Conservation (phyloP, 129 eudicot species). For the Tanacetum coccineum region DNA sequence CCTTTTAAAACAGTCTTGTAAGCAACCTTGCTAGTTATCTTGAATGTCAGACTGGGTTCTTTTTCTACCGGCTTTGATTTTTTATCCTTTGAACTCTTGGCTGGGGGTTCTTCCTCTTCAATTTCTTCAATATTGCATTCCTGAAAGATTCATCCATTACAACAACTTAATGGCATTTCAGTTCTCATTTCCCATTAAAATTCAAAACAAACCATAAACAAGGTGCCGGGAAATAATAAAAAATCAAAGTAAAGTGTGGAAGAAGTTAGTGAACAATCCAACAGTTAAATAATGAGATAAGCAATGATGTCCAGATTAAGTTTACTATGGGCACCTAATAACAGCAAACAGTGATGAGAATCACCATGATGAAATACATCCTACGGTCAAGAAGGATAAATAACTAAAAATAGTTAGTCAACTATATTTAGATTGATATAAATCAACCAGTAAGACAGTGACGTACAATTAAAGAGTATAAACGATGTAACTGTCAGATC, state of each 20-base stretch:
- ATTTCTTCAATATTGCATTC: constrained; percentile 86
- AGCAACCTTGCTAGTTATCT: constrained; percentile 85
- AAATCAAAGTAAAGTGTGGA: too few species aligned
- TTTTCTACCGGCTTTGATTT: constrained; percentile 73
- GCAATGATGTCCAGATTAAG: too few species aligned
- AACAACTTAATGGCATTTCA: not conserved
- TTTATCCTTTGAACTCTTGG: constrained; percentile 95
- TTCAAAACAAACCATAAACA: not conserved
- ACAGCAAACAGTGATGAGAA: not conserved
- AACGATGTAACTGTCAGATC: not conserved
- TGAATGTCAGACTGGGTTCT: constrained; percentile 73
- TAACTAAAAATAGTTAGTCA: not conserved
- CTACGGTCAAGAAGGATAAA: not conserved
- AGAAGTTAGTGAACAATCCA: not conserved
- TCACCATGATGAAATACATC: not conserved
- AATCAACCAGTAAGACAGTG: not conserved
- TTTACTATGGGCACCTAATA: not conserved
- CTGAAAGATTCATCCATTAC: constrained; percentile 30
- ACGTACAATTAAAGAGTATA: not conserved
- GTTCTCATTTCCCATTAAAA: not conserved
- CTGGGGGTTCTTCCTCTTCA: constrained; percentile 84
- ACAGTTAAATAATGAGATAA: not conserved
- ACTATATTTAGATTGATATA: not conserved
- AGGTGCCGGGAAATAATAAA: too few species aligned
- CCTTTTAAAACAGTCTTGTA: constrained; percentile 96